Evolutionary conservation across 2,329 filamentous ascomycete species (phyloP).

Genomic region (Paracamarosporium sp.): DNA sequence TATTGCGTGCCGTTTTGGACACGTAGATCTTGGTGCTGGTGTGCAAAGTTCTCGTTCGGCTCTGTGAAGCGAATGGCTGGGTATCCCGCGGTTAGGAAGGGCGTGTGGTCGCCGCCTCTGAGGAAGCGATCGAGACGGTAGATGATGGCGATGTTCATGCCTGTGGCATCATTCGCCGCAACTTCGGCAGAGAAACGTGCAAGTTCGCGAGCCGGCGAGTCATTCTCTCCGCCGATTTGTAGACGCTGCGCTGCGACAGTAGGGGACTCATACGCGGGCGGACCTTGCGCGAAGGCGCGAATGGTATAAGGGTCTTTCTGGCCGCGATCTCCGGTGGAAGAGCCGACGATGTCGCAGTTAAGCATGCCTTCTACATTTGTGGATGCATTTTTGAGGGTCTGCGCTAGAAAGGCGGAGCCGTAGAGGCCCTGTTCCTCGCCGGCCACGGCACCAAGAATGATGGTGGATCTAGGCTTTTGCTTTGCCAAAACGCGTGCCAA

Average conservation of each 20-base stretch:
- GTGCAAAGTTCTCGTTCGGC: constrained; percentile 63
- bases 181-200: constrained; percentile 64
- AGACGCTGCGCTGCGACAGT: constrained; percentile 48
- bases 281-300: constrained; percentile 62
- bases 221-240: constrained; percentile 57
- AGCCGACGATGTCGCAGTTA: constrained; percentile 66
- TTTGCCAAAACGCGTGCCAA: constrained; percentile 61
- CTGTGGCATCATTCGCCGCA: constrained; percentile 57
- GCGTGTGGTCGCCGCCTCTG: constrained; percentile 63
- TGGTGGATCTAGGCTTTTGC: constrained; percentile 57
- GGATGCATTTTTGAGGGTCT: constrained; percentile 58
- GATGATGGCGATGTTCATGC: constrained; percentile 63
- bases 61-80: constrained; percentile 64
- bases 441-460: constrained; percentile 64
- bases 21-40: constrained; percentile 64
- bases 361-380: constrained; percentile 65
- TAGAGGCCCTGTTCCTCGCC: constrained; percentile 65
- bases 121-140: constrained; percentile 65
- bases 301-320: constrained; percentile 58
- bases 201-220: constrained; percentile 62
- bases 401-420: constrained; percentile 60
- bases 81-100: constrained; percentile 64
- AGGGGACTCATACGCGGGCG: constrained; percentile 53
- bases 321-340: constrained; percentile 54
- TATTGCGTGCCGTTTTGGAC: constrained; percentile 60